phyloP scores from a whole-genome alignment of 2,329 filamentous ascomycete species.

The Didymella exigua region DNA sequence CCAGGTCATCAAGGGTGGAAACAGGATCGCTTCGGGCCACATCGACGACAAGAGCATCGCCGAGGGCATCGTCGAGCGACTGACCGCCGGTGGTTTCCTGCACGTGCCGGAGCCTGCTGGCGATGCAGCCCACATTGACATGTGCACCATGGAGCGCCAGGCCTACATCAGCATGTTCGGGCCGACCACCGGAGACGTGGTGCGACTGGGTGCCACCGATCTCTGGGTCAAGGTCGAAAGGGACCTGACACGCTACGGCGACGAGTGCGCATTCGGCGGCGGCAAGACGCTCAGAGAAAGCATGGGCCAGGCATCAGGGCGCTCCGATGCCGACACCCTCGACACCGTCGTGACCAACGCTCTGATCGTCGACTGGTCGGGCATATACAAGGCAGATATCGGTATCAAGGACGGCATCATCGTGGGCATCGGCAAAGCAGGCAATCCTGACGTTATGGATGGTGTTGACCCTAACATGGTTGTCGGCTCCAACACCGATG shows the following conservation, averaged over 20 bases:
- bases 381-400: constrained; percentile 96
- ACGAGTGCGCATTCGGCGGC: constrained; percentile 94
- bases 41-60: constrained; percentile 68
- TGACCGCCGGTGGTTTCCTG: constrained; percentile 77
- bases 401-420: constrained; percentile 88
- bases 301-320: constrained; percentile 89
- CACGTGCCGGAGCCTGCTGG: constrained; percentile 71
- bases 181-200: constrained; percentile 84
- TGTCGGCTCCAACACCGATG: constrained; percentile 86
- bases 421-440: constrained; percentile 88
- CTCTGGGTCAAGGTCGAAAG: constrained; percentile 90
- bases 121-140: constrained; percentile 62
- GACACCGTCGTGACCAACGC: constrained; percentile 91
- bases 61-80: constrained; percentile 68
- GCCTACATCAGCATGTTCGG: constrained; percentile 91
- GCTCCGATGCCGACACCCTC: constrained; percentile 71
- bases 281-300: constrained; percentile 93
- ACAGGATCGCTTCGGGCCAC: constrained; percentile 73
- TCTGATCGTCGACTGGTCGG: constrained; percentile 85
- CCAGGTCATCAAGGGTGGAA: constrained; percentile 82
- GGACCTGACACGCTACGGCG: constrained; percentile 82
- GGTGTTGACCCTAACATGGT: constrained; percentile 79
- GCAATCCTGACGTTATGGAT: constrained; percentile 97
- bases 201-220: constrained; percentile 81
- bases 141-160: constrained; percentile 74